These are phyloP conservation scores for Fusarium euwallaceae DNA, from an alignment of 2,329 filamentous ascomycete species.

Conservation along the genomic window DNA sequence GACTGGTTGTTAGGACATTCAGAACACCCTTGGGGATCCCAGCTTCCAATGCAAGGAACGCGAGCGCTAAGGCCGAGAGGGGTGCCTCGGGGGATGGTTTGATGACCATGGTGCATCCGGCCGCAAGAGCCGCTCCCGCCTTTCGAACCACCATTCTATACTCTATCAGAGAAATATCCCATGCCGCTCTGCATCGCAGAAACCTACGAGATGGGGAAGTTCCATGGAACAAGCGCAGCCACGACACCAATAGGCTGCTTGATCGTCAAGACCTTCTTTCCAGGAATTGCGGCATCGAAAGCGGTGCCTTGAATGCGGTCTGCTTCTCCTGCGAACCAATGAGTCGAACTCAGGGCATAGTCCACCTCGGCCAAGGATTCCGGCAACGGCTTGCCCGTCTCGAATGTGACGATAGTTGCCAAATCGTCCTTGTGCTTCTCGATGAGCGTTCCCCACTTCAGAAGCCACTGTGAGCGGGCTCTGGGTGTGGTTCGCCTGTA, in stretches of 20 bases:
- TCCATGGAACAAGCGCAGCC: conserved; percentile 60
- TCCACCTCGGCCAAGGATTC: conserved; percentile 68
- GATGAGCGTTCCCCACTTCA: neutral
- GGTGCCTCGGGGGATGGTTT: conserved; percentile 82
- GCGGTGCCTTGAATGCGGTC: conserved; percentile 62
- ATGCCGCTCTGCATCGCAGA: too few relatives aligned
- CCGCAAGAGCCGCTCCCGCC: conserved; percentile 70
- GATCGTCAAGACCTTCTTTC: conserved; percentile 76
- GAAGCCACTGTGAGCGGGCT: neutral
- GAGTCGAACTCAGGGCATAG: conserved; percentile 65
- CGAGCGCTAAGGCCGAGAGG: conserved; percentile 76
- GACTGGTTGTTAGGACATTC: conserved; percentile 59
- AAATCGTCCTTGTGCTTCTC: conserved; percentile 48
- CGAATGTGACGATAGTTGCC: conserved; percentile 55
- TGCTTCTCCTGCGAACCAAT: conserved; percentile 69
- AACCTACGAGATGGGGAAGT: conserved; percentile 65
- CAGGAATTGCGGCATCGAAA: conserved; percentile 70
- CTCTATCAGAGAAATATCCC: too few relatives aligned
- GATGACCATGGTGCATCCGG: conserved; percentile 80
- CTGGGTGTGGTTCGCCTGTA: neutral
- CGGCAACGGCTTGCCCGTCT: conserved; percentile 69
- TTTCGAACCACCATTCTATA: conserved; percentile 60
- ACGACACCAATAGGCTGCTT: conserved; percentile 62
- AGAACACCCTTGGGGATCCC: conserved; percentile 82
- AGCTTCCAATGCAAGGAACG: conserved; percentile 75